A percentile compares a stretch with the other conserved stretches of the same genome.
Conservation (phyloP, 1,284 basidiomycete species). For the Cutaneotrichosporon cavernicola region DNA sequence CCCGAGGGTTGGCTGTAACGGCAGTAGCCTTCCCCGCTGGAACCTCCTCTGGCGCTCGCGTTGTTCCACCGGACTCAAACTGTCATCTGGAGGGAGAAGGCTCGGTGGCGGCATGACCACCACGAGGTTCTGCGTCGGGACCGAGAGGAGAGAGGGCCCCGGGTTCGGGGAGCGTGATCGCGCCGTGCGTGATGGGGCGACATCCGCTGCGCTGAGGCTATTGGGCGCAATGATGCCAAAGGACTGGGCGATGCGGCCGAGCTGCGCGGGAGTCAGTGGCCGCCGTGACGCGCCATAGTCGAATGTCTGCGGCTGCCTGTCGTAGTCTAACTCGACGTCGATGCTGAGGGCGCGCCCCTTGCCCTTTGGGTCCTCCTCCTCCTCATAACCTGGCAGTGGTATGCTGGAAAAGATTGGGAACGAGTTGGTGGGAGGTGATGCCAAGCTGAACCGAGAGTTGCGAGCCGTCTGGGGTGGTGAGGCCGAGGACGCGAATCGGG, state of each 20-base stretch:
- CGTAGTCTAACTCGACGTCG: conserved; percentile 2
- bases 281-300: conserved; percentile 40
- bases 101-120: conserved; percentile 45
- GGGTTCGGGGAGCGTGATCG: neutral
- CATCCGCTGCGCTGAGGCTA: neutral
- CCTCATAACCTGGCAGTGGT: conserved; percentile 7
- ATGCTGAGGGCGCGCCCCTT: conserved; percentile 5
- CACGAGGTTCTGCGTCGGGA: conserved; percentile 27
- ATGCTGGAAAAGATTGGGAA: neutral
- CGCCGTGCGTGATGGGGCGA: neutral
- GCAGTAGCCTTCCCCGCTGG: conserved; percentile 45
- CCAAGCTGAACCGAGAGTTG: conserved; percentile 13
- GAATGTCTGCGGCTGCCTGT: neutral
- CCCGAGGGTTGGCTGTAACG: conserved; percentile 46
- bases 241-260: conserved; percentile 47
- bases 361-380: conserved; percentile 10
- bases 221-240: conserved; percentile 48
- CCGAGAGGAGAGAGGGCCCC: neutral
- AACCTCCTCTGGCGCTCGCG: conserved; percentile 34
- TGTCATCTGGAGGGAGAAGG: conserved; percentile 28
- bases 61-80: conserved; percentile 15
- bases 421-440: conserved; percentile 1
- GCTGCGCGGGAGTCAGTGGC: conserved; percentile 42
- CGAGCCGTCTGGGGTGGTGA: conserved; percentile 31
- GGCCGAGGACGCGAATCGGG: conserved; percentile 26